A percentile compares a stretch with the other conserved stretches of the same genome.
These are phyloP conservation scores for Nymphaea thermarum DNA, from an alignment of 164 flowering plant genomes.

Conservation along the genomic window DNA sequence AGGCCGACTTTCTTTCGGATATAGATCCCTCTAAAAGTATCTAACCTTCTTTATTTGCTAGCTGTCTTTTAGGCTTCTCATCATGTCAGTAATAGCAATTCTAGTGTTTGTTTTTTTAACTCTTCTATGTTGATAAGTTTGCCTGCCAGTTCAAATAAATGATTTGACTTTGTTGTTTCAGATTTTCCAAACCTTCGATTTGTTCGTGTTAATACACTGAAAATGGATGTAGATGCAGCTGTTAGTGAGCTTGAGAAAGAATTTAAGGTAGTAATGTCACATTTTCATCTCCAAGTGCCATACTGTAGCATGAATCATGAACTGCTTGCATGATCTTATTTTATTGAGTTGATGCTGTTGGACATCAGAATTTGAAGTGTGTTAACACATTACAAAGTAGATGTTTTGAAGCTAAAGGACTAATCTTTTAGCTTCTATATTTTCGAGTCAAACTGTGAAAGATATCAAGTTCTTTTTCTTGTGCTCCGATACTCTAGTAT, in stretches of 20 bases:
- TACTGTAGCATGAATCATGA: background rate
- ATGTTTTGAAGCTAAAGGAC: background rate
- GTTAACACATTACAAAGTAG: background rate
- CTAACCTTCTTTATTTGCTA: no score
- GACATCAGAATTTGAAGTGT: background rate
- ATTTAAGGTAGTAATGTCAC: constrained; percentile 22
- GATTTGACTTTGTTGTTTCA: constrained; percentile 15
- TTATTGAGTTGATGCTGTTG: background rate
- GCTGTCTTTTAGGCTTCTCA: no score
- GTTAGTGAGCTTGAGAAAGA: constrained; percentile 37
- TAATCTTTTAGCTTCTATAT: no score
- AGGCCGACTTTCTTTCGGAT: no score
- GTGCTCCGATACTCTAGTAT: no score
- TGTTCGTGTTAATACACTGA: constrained; percentile 82
- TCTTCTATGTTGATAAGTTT: background rate
- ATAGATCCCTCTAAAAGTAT: no score
- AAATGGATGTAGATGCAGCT: constrained; percentile 54
- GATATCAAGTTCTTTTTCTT: no score
- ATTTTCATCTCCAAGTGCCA: background rate
- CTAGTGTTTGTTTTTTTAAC: constrained; percentile 1
- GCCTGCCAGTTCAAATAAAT: background rate
- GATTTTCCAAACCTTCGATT: constrained; percentile 61
- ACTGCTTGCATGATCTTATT: background rate
- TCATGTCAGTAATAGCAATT: background rate
- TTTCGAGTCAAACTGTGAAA: no score